A percentile compares a stretch with the other conserved stretches of the same genome.
phyloP scores from a whole-genome alignment of 345 rosid species.

The Camelina hispida region DNA sequence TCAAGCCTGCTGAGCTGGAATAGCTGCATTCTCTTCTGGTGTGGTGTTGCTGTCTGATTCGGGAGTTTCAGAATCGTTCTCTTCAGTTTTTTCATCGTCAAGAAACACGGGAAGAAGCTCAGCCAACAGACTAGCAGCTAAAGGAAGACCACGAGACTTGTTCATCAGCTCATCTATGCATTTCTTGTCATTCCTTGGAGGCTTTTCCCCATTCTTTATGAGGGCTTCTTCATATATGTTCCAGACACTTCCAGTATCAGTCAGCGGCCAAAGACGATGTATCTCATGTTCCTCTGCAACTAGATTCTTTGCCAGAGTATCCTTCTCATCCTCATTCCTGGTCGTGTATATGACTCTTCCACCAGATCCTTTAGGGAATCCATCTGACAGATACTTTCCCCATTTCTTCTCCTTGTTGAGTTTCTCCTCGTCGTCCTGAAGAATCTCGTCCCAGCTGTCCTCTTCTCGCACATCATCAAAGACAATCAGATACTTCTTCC shows the following conservation, averaged over 20 bases:
- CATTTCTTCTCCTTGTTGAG: constrained; percentile 25
- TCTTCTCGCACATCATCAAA: constrained; percentile 47
- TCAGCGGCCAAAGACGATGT: constrained; percentile 46
- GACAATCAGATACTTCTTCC: constrained; percentile 61
- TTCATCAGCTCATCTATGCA: constrained; percentile 38
- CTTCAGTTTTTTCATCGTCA: background rate
- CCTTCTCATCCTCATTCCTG: constrained; percentile 42
- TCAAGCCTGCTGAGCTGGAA: background rate
- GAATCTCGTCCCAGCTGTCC: constrained; percentile 29
- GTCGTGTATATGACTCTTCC: constrained; percentile 58
- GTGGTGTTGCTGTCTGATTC: background rate
- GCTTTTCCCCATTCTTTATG: background rate
- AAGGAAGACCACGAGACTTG: constrained; percentile 58
- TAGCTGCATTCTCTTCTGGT: no score
- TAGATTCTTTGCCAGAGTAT: constrained; percentile 39
- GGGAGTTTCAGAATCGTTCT: background rate
- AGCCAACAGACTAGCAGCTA: constrained; percentile 47
- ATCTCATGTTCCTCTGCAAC: constrained; percentile 48
- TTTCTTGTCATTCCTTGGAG: constrained; percentile 45
- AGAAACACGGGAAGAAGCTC: constrained; percentile 33
- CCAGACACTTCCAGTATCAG: constrained; percentile 44
- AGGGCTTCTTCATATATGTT: constrained; percentile 39
- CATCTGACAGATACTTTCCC: constrained; percentile 48
- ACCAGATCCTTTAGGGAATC: constrained; percentile 60
- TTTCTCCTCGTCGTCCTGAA: constrained; percentile 16